Base-by-base conservation (phyloP, 176 grass and related monocot genomes). In the Panicum miliaceum region DNA sequence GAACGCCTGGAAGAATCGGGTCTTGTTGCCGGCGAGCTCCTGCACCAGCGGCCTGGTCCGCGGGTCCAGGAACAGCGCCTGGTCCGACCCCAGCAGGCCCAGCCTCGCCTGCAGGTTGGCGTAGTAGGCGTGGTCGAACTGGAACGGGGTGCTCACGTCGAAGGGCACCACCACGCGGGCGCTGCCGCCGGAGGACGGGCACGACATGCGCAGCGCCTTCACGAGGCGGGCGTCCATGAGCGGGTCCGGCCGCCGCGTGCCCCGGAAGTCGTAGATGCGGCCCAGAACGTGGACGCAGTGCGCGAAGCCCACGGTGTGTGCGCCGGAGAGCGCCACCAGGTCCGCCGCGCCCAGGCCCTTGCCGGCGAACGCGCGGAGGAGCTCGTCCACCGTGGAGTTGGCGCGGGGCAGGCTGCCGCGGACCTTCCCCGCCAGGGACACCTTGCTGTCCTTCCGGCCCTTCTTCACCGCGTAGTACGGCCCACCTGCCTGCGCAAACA, bases 401-500 rank as follows among this genome's bases (percentile, higher is more conserved):
- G 93, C 88, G 16, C 76, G 91, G 2, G 97, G 93, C 0, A 99
- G 90, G 86, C 92, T 94, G 40, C 22, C 64, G 11, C 75, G 71
- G 46, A 94, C 93, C 37, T 96, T 99, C 5, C 34, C 66, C 1
- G 86, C 52, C 45, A 99, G 75, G 0, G 97, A 99, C 19, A 91
- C 97, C 78, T 90, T 95, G 91, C 93, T 92, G 90, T 99, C 97
- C 75, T 96, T 94, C 6, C 97, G 54, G 0, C 97, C 97, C n/a
- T 94, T 94, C 84, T 92, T 99, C 46, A 96, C 93, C 0, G 26
- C 32, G 73, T 92, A 99, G 71, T 86, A 86, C 0, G 93, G 93
- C 5, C 97, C 97, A n/a, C 97, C 97, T 0, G 86, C 97, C 96
- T 96, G 86, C 80, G 68, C 19, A 20, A 79, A 8, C 4, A 65